Evolutionary conservation across 108 stramenopile genomes (phyloP).

Genomic region (Skeletonema costatum): DNA sequence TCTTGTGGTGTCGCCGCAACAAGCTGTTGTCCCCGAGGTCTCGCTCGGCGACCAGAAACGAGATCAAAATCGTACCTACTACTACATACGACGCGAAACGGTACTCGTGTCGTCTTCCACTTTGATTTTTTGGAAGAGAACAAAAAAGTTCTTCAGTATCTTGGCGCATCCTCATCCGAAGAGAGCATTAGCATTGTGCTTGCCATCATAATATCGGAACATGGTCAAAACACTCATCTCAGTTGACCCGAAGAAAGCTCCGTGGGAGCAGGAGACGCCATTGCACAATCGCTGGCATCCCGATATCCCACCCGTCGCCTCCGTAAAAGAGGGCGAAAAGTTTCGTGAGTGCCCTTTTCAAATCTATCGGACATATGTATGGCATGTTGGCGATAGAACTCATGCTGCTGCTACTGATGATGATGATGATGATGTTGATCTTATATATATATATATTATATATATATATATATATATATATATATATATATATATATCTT

Average conservation of each 20-base stretch:
- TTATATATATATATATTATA: too few species aligned
- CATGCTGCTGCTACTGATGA: not conserved
- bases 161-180: too few species aligned
- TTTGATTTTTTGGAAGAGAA: not conserved
- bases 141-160: not conserved
- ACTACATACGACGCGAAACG: too few species aligned
- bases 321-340: constrained; percentile 57
- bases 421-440: too few species aligned
- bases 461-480: too few species aligned
- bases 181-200: too few species aligned
- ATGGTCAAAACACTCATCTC: constrained; percentile 63
- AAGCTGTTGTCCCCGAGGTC: too few species aligned
- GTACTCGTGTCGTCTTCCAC: not conserved
- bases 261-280: constrained; percentile 70
- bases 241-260: constrained; percentile 56
- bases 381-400: not conserved
- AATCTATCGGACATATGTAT: not conserved
- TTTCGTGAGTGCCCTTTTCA: constrained; percentile 40
- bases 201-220: not conserved
- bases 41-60: too few species aligned
- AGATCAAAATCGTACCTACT: too few species aligned
- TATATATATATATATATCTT: too few species aligned
- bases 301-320: constrained; percentile 67
- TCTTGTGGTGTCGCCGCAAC: not conserved
- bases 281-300: constrained; percentile 78